Evolutionary conservation across 192 early-diverging fungal species (phyloP), one percentile per base, ranked within the genome.

Genomic region (Dissophora ornata): DNA sequence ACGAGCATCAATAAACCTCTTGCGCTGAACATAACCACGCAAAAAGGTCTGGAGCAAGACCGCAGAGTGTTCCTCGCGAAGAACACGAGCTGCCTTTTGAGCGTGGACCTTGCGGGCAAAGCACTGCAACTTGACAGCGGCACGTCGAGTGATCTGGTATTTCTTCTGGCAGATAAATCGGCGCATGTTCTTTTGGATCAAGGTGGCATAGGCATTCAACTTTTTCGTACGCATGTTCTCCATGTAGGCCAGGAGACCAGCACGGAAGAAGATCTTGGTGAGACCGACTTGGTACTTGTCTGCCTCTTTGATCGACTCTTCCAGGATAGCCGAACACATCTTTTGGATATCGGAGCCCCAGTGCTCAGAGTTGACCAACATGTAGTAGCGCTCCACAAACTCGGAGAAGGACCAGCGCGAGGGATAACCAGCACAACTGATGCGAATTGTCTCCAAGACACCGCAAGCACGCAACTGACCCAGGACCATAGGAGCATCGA

Each of bases 181-280:
- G 15, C 92, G 87, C 66, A 92, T 89, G 69, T 95, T 92, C 81
- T 95, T 94, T 80, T 97, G 96, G 68, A 98, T 91, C 54, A 94
- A 46, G 6, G 93, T 89, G 38, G 95, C 96, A 46, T 92, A 93
- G 16, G 82, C 82, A 28, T 91, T 91, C 63, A 94, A 83, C 24
- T 94, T 85, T 65, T 96, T 94, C 6, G 93, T 83, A 32, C 96
- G 90, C 51, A 93, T 83, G 80, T 96, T 97, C 69, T 99, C 97
- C 57, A 96, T 71, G 69, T 85, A 91, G 15, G 94, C 94, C 47
- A 94, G 65, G 86, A 95, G 92, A 57, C 98, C 98, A 48, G 98
- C 93, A 28, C 98, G 91, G 95, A 99, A 99, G 84, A 99, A 99
- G 50, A 99, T 93, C 82, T 99, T 99, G 13, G 95, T 94, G 33